Conservation (phyloP, 176 grass and related monocot species). For the Elymus sibiricus region DNA sequence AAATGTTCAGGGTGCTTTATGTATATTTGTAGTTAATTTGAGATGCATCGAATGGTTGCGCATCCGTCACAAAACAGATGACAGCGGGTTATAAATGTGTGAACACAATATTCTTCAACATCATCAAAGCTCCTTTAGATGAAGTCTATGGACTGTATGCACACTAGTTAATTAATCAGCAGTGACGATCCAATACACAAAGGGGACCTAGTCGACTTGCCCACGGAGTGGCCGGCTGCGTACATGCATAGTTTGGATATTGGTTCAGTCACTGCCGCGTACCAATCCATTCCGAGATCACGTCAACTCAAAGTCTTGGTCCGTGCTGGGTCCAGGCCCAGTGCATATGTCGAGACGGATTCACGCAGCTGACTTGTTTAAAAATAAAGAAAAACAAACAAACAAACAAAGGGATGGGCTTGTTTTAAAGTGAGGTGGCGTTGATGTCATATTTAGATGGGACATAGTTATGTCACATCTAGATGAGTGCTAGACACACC, state of each 20-base stretch:
- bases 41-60: no score
- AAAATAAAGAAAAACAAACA: no score
- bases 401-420: no score
- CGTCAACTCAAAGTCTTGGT: background rate
- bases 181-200: constrained; percentile 10
- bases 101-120: no score
- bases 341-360: background rate
- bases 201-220: constrained; percentile 16
- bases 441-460: no score
- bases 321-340: background rate
- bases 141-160: background rate
- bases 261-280: background rate
- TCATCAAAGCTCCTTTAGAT: background rate
- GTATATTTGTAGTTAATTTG: no score
- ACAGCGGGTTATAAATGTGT: no score
- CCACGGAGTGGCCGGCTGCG: background rate
- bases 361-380: background rate
- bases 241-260: background rate
- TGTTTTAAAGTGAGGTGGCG: no score
- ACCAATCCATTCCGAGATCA: background rate
- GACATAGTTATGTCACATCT: no score
- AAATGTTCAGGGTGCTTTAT: no score
- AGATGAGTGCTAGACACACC: no score
- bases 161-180: background rate
- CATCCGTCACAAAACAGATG: no score